Evolutionary conservation across 164 flowering plant species (phyloP).

Genomic region (Piper betle): DNA sequence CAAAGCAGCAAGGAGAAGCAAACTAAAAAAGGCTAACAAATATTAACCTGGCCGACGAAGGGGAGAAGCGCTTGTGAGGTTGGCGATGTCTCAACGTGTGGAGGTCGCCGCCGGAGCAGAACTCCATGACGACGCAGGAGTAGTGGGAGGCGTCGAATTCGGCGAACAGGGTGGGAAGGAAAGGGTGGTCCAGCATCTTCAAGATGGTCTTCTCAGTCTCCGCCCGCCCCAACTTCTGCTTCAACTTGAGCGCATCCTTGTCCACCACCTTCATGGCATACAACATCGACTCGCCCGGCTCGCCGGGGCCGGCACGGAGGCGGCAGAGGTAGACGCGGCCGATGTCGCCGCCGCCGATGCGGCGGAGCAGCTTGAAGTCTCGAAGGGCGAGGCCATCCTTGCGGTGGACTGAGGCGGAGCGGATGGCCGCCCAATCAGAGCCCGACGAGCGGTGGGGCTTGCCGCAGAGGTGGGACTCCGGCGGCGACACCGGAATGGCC

Average conservation of each 20-base stretch:
- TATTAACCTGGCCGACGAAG: constrained; percentile 48
- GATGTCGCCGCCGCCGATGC: constrained; percentile 71
- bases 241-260: constrained; percentile 38
- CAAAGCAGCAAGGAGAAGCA: background rate
- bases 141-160: constrained; percentile 59
- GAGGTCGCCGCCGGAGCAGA: constrained; percentile 75
- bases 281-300: background rate
- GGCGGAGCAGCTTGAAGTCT: constrained; percentile 49
- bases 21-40: background rate
- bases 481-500: constrained; percentile 13
- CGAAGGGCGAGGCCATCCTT: constrained; percentile 25
- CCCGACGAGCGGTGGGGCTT: constrained; percentile 69
- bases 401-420: constrained; percentile 17
- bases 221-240: constrained; percentile 52
- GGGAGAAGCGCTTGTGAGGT: constrained; percentile 49
- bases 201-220: constrained; percentile 59
- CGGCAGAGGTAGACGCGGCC: constrained; percentile 67
- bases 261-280: constrained; percentile 95
- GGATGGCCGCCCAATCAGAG: constrained; percentile 43
- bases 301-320: constrained; percentile 11
- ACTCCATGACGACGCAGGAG: constrained; percentile 83
- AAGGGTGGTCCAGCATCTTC: constrained; percentile 73
- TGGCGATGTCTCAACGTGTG: constrained; percentile 53
- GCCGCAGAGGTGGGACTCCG: constrained; percentile 16
- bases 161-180: constrained; percentile 57